A percentile compares a stretch with the other conserved stretches of the same genome.
Evolutionary conservation across 208 protist species (phyloP).

Genomic region (Leishmania martiniquensis): DNA sequence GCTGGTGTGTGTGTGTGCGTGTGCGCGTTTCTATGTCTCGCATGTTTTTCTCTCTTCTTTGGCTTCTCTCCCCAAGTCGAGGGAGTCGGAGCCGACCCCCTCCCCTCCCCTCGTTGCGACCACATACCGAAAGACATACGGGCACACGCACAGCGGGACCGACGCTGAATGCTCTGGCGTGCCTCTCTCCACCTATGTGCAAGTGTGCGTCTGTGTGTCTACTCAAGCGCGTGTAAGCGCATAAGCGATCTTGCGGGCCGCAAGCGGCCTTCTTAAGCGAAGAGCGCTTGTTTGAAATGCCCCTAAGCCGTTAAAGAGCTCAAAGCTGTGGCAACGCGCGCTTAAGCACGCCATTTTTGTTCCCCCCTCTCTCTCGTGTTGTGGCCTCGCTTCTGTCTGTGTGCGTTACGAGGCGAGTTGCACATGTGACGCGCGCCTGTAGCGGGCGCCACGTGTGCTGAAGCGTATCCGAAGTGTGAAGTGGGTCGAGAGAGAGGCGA

Average conservation of each 20-base stretch:
- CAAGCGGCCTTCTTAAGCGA: background rate
- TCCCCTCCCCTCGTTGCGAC: background rate
- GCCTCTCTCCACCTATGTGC: background rate
- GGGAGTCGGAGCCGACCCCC: background rate
- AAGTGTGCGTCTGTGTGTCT: background rate
- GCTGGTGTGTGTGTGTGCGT: background rate
- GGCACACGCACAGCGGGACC: background rate
- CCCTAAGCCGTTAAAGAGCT: too few relatives aligned
- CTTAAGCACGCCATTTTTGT: too few relatives aligned
- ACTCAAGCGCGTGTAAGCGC: background rate
- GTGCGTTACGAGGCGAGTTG: background rate
- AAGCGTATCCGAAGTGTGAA: background rate
- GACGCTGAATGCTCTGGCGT: background rate
- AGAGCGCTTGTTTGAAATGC: too few relatives aligned
- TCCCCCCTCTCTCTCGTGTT: too few relatives aligned
- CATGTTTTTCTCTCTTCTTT: background rate
- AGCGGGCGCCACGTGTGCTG: too few relatives aligned
- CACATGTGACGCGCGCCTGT: background rate
- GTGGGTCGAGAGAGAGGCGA: background rate
- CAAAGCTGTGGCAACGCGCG: too few relatives aligned
- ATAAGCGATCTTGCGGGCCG: background rate
- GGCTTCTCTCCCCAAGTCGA: background rate
- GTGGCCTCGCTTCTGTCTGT: too few relatives aligned
- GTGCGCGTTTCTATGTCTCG: background rate
- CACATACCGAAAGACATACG: background rate